Evolutionary conservation across 164 flowering plant genomes (phyloP), one percentile per base, ranked within the genome.

Genomic region (Hamamelis virginiana): DNA sequence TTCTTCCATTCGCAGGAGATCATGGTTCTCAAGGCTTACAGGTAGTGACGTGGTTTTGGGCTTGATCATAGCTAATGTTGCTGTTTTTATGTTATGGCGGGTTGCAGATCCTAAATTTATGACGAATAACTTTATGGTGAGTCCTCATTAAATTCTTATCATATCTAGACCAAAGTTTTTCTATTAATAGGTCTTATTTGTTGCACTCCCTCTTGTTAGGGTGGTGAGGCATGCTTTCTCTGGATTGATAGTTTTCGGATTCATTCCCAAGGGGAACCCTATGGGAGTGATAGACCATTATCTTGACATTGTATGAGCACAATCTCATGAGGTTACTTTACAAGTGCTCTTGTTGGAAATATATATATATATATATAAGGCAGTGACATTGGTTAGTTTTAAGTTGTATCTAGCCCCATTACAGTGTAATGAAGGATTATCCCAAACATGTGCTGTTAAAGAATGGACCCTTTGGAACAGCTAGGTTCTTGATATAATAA

Each of bases 11-110:
- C 55, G 64, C 81, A 91, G 98, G 96, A 81, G 80, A 69, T 87
- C 89, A 63, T 74, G 84, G 85, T 62, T 85, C 10, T 79, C 75
- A 41, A 68, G 80, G 59, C 50, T 78, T 53, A 43, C 87, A 21
- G 21, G 75, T 50, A 77, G 79, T 51, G 71, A 72, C 10, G 73
- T 88, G 44, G 85, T 91, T 65, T 69, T 69, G 67, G 90, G 92
- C 59, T 77, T 94, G 75, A 82, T 94, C 65, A 50, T 72, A 38
- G 77, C 97, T 55, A 94, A 94, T 85, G 82, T 73, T 65, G 95
- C 84, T 69, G 89, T 92, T 70, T 91, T 85, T 68, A 14, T 87
- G 28, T 67, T 92, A 59, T 92, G 97, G 98, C 79, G 87, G 56
- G 51, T 81, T 74, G 85, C 84, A 13, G 85, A 84, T 74, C 74